These are phyloP conservation scores for Populus hybrid DNA, from an alignment of 441 rosid genomes.

Conservation along the genomic window DNA sequence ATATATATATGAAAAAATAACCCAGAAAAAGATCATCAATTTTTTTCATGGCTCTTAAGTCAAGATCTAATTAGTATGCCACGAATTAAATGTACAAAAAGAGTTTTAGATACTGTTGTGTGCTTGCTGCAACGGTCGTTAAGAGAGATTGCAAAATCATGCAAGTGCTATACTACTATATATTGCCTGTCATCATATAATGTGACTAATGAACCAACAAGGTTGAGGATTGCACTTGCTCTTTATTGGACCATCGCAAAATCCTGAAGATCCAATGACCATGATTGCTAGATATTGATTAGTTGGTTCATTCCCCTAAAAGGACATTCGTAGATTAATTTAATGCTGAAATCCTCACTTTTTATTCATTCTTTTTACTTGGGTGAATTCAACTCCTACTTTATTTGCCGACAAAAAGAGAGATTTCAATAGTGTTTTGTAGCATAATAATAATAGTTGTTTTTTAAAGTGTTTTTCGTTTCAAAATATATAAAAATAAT, in stretches of 20 bases:
- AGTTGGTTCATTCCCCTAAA: not conserved
- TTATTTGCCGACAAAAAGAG: conserved; percentile 10
- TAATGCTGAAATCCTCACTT: not conserved
- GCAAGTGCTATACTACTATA: not conserved
- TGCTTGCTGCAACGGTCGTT: not conserved
- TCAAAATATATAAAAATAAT: too few species aligned
- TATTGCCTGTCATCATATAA: too few species aligned
- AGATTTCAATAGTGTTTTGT: not conserved
- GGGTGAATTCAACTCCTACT: not conserved
- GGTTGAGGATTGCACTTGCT: too few species aligned
- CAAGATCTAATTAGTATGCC: not conserved
- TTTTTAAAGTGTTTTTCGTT: too few species aligned
- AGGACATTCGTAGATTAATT: not conserved
- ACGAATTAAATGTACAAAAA: too few species aligned
- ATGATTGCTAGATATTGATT: not conserved
- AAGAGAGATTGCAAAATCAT: not conserved
- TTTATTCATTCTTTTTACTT: not conserved
- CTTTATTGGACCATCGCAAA: not conserved
- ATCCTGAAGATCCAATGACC: not conserved
- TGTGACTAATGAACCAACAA: too few species aligned
- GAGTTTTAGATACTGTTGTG: not conserved
- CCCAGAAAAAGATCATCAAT: too few species aligned
- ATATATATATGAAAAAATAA: too few species aligned
- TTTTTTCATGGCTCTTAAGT: not conserved
- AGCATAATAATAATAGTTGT: too few species aligned